Conservation (phyloP, 164 flowering plant genomes). For the Warburgia ugandensis region DNA sequence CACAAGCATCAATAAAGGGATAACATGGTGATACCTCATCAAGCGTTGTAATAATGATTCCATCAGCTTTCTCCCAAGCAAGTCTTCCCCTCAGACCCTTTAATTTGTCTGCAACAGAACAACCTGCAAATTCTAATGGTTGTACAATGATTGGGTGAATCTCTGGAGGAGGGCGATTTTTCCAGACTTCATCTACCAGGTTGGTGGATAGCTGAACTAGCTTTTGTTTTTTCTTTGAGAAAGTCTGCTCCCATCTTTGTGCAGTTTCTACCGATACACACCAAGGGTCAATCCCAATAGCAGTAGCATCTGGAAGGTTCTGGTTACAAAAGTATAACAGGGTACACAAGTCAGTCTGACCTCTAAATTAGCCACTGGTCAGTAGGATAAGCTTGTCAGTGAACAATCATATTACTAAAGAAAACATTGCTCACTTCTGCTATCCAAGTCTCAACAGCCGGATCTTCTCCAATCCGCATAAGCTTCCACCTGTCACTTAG, state of each 20-base stretch:
- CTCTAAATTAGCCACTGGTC: no score
- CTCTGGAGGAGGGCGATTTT: conserved; percentile 52
- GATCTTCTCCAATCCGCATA: conserved; percentile 92
- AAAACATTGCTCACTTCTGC: conserved; percentile 70
- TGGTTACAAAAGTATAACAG: no score
- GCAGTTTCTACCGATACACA: conserved; percentile 86
- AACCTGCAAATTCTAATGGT: conserved; percentile 72
- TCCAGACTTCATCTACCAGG: conserved; percentile 93
- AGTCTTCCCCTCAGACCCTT: conserved; percentile 65
- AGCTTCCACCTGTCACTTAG: conserved; percentile 81
- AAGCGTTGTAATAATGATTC: conserved; percentile 60
- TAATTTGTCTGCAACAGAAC: conserved; percentile 67
- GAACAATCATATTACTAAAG: background rate
- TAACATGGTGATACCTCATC: conserved; percentile 56
- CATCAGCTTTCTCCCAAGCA: conserved; percentile 49
- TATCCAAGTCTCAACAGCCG: conserved; percentile 78
- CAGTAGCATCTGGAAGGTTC: conserved; percentile 66
- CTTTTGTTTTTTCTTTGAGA: conserved; percentile 55
- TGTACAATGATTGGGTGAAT: conserved; percentile 60
- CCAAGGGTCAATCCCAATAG: conserved; percentile 85
- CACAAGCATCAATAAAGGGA: background rate
- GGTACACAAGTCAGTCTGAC: no score
- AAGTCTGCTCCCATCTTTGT: conserved; percentile 72
- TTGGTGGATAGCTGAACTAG: conserved; percentile 56
- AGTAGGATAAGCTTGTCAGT: no score